A percentile compares a stretch with the other conserved stretches of the same genome.
phyloP scores from a whole-genome alignment of 2,329 filamentous ascomycete species.

The Diaporthe vexans region DNA sequence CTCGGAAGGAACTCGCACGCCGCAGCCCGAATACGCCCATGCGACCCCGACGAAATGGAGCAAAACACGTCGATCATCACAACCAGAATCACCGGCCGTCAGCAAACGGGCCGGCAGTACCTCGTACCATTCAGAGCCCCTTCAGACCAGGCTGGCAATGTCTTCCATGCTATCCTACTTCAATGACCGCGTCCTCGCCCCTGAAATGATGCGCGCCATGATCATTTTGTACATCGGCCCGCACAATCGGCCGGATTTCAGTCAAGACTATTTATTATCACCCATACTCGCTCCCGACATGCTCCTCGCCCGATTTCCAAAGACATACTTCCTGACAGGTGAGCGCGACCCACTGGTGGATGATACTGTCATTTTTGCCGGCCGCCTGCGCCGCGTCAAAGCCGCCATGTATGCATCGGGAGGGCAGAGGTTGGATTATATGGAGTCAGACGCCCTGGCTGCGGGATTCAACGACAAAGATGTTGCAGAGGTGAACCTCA shows the following conservation, averaged over 20 bases:
- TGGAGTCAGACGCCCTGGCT: constrained; percentile 57
- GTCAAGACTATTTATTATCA: constrained; percentile 89
- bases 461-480: constrained; percentile 79
- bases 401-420: constrained; percentile 64
- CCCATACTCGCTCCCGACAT: constrained; percentile 90
- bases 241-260: constrained; percentile 92
- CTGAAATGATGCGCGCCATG: constrained; percentile 99
- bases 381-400: constrained; percentile 85
- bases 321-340: constrained; percentile 93
- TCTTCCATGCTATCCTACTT: constrained; percentile 99
- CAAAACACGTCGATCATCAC: constrained; percentile 42
- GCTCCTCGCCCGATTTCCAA: constrained; percentile 88
- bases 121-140: constrained; percentile 68
- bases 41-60: constrained; percentile 57
- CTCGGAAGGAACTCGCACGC: constrained; percentile 49
- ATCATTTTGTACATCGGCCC: constrained; percentile 97
- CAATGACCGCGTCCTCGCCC: constrained; percentile 92
- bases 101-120: constrained; percentile 44
- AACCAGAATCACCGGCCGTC: constrained; percentile 43
- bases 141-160: constrained; percentile 91
- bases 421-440: constrained; percentile 67
- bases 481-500: constrained; percentile 83
- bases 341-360: constrained; percentile 96
- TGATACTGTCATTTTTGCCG: constrained; percentile 96
- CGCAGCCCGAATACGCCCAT: constrained; percentile 67